Evolutionary conservation across 768 basidiomycete genomes (phyloP), one percentile per base, ranked within the genome.

Genomic region (Hypholoma sublateritium): DNA sequence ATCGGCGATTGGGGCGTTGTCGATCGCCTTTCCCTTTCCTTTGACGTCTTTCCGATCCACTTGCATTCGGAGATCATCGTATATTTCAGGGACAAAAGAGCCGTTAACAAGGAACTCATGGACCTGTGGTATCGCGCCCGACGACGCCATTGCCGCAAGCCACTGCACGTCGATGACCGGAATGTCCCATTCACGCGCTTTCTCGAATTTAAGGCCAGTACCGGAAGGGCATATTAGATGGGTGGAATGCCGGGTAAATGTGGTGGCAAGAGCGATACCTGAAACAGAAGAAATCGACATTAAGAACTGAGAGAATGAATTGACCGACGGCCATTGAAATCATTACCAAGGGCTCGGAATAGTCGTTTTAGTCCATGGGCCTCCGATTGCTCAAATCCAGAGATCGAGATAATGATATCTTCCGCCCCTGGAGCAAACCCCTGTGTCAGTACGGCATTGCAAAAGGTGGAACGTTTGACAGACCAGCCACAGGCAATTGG

Each of bases 161-260:
- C 93, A 97, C 8, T 72, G 74, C 68, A 88, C 74, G 36, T 79
- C 76, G 19, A 95, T 77, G n/a, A 91, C 83, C 0, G 87, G 85
- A 7, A 89, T 81, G 13, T 78, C 78, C 94, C 95, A 96, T 66
- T 91, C 84, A 37, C 69, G 65, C 2, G 94, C 93, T 67, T 88
- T 92, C 14, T 86, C 82, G 50, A 82, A 91, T 67, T 97, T 96
- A 21, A 78, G 75, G 14, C 95, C 93, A 0, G 67, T 72, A 0
- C 79, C 82, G 5, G 84, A 77, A 0, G 89, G 88, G 66, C 93
- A 94, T 7, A 97, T 73, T 1, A 97, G 77, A 62, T 96, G 91
- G 0, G 94, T 95, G 2, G 87, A 82, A 11, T 77, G 80, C 16
- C 84, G 78, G 13, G 83, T 88, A 68, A 89, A 88, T n/a, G 72